Conservation (phyloP, 306 rosid species). For the Castanospermum australe region DNA sequence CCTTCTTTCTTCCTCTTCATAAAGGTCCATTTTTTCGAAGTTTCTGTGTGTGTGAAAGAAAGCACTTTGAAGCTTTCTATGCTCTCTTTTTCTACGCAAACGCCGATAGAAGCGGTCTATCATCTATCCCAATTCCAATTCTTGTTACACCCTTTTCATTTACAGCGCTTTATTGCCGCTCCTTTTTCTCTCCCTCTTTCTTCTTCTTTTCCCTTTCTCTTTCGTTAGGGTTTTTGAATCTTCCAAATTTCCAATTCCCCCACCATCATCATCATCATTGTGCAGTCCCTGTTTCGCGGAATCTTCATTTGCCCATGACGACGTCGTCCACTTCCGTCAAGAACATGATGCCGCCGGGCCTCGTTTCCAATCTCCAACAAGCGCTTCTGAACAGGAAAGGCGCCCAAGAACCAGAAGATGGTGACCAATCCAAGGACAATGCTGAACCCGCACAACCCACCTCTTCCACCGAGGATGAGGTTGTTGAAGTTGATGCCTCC, state of each 20-base stretch:
- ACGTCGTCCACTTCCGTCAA: constrained; percentile 62
- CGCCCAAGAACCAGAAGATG: constrained; percentile 5
- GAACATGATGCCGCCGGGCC: constrained; percentile 81
- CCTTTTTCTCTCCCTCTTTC: background rate
- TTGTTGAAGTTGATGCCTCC: constrained; percentile 27
- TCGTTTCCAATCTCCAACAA: constrained; percentile 88
- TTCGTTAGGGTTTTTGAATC: constrained; percentile 71
- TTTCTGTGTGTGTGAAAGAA: background rate
- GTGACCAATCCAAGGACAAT: constrained; percentile 42
- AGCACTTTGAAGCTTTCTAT: constrained; percentile 11
- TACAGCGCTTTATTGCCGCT: constrained; percentile 26
- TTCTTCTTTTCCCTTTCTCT: background rate
- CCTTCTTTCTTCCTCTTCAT: constrained; percentile 1
- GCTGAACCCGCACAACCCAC: constrained; percentile 37
- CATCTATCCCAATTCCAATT: constrained; percentile 33
- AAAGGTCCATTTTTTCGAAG: constrained; percentile 23
- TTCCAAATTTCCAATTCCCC: background rate
- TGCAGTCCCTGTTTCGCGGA: background rate
- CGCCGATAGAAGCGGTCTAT: constrained; percentile 86
- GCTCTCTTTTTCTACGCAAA: constrained; percentile 43
- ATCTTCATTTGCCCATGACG: constrained; percentile 25
- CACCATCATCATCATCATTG: too few species aligned
- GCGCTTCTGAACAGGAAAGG: constrained; percentile 57
- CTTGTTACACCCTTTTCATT: background rate
- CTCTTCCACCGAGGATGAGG: constrained; percentile 41